Conservation (phyloP, 192 early-diverging fungal genomes). For the Backusella circina region DNA sequence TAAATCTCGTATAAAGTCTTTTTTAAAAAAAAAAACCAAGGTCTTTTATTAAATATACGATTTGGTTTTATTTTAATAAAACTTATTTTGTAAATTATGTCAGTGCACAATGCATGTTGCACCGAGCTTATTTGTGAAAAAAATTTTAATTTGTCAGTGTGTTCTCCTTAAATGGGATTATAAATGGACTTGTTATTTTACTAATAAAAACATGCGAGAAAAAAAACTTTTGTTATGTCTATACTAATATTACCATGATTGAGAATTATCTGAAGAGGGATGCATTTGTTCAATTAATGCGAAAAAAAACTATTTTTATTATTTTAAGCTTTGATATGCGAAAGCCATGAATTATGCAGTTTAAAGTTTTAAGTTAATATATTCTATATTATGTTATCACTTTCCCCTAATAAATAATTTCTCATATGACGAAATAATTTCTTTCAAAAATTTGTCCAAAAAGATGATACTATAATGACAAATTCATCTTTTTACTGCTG, state of each 20-base stretch:
- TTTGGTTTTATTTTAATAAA: neutral
- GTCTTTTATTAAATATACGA: neutral
- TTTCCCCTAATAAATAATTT: neutral
- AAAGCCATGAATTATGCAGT: neutral
- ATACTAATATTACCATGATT: neutral
- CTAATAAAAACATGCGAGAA: neutral
- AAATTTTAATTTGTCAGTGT: neutral
- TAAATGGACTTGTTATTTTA: neutral
- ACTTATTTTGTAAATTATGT: neutral
- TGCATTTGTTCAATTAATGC: neutral
- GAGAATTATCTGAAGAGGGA: neutral
- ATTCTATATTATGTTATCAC: neutral
- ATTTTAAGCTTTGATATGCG: neutral
- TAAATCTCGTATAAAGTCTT: neutral
- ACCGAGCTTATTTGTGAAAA: neutral
- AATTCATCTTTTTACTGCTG: neutral
- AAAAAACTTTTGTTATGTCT: neutral
- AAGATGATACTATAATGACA: neutral
- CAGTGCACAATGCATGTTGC: neutral
- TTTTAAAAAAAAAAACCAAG: neutral
- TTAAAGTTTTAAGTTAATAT: conserved; percentile 4
- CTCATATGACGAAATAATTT: neutral
- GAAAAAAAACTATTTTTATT: neutral
- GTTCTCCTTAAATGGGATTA: neutral
- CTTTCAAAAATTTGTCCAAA: neutral